phyloP scores from a whole-genome alignment of 179 eudicot species.

The Sideroxylon spinosum region DNA sequence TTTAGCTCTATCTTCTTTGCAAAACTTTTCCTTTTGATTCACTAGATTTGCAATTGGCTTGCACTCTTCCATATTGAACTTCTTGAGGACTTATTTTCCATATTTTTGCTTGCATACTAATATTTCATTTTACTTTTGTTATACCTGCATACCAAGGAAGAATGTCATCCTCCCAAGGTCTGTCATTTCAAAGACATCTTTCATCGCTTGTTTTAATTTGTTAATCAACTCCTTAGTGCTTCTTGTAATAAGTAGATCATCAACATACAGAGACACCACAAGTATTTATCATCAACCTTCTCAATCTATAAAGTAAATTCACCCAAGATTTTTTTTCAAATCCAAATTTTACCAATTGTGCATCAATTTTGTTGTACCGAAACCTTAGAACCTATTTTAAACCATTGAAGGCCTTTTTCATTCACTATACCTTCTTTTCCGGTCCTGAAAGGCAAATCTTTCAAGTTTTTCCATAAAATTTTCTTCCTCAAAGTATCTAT shows the following conservation, averaged over 20 bases:
- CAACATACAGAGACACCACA: neutral
- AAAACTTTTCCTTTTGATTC: neutral
- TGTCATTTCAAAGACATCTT: neutral
- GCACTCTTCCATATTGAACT: constrained; percentile 9
- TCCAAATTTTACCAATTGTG: neutral
- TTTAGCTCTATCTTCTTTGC: constrained; percentile 3
- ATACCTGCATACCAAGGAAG: constrained; percentile 11
- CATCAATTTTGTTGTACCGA: constrained; percentile 11
- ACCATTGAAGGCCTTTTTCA: constrained; percentile 8
- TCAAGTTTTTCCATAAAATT: constrained; percentile 13
- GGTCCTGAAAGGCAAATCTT: neutral
- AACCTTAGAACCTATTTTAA: neutral
- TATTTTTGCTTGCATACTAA: constrained; percentile 14
- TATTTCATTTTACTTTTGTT: neutral
- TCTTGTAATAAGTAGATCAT: neutral
- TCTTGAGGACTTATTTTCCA: neutral
- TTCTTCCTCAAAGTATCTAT: neutral
- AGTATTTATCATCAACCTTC: neutral
- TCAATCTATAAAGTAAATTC: constrained; percentile 9
- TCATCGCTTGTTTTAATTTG: neutral
- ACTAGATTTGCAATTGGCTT: constrained; percentile 4
- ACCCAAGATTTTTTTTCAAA: constrained; percentile 8
- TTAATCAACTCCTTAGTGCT: neutral
- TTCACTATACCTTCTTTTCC: neutral
- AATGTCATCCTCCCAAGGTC: neutral